Percentiles rank a stretch among this genome's conserved stretches.
Evolutionary conservation across 2,329 filamentous ascomycete genomes (phyloP).

Genomic region (Boeremia exigua): DNA sequence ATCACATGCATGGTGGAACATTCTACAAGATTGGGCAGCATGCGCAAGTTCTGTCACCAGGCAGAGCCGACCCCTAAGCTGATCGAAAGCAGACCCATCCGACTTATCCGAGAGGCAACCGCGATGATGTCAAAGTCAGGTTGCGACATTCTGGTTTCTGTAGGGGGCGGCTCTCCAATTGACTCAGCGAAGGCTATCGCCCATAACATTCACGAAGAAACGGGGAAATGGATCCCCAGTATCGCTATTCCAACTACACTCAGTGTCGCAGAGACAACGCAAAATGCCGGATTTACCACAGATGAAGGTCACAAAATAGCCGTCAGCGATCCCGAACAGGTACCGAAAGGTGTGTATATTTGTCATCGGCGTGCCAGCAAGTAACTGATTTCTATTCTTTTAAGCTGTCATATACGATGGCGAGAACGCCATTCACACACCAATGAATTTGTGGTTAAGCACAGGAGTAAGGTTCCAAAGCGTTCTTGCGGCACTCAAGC

Average conservation of each 20-base stretch:
- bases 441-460: slow-evolving; percentile 57
- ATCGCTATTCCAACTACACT: slow-evolving; percentile 49
- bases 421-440: slow-evolving; percentile 59
- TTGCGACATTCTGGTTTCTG: slow-evolving; percentile 43
- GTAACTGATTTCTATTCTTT: background rate
- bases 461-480: slow-evolving; percentile 50
- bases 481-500: background rate
- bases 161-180: slow-evolving; percentile 60
- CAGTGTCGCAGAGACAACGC: slow-evolving; percentile 62
- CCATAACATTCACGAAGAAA: slow-evolving; percentile 47
- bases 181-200: slow-evolving; percentile 53
- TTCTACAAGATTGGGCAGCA: slow-evolving; percentile 63
- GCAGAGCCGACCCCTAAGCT: slow-evolving; percentile 18
- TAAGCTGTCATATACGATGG: slow-evolving; percentile 60
- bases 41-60: slow-evolving; percentile 53
- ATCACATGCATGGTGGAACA: slow-evolving; percentile 59
- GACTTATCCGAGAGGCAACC: slow-evolving; percentile 46
- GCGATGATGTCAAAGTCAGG: slow-evolving; percentile 44
- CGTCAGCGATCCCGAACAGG: slow-evolving; percentile 54
- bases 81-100: slow-evolving; percentile 37
- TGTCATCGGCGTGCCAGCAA: too few relatives aligned
- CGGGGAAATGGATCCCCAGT: slow-evolving; percentile 46
- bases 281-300: slow-evolving; percentile 59
- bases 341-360: slow-evolving; percentile 40
- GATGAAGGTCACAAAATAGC: slow-evolving; percentile 59